Evolutionary conservation across 2,329 filamentous ascomycete genomes (phyloP), one percentile per base, ranked within the genome.

Genomic region (Aphanocladium album): DNA sequence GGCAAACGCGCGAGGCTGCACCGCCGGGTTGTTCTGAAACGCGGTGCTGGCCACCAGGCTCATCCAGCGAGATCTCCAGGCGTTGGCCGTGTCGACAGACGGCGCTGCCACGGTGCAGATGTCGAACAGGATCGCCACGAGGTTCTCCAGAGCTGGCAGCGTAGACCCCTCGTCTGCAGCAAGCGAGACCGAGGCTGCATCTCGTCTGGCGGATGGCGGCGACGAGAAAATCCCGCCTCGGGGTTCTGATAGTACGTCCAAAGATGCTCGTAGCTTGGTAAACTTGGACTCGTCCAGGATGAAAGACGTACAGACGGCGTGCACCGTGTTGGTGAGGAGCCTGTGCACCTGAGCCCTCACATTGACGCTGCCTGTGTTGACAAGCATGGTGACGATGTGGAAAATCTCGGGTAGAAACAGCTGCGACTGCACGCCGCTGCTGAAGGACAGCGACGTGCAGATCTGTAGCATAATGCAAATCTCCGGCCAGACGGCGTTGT

Each of bases 1-100:
- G 2, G 85, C 82, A 66, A 89, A 89, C 1, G 87, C 87, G 21
- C 85, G 78, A 6, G 87, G 86, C 64, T 89, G 87, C 60, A 89
- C 87, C 2, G 87, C 86, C 9, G 86, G 87, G 67, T 89, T 89
- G 68, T 86, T 89, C 68, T 89, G 87, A 69, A 89, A 89, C 0
- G 87, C 87, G 11, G 86, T 89, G 68, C 87, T 89, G 17, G 87
- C 86, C 43, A 89, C 86, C 23, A 89, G 75, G 66, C 86, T 88
- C 87, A 89, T 89, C 87, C 87, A 89, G 21, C 87, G 81, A 21
- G 87, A 86, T 27, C 87, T 82, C 87, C 87, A 89, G 17, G 83
- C 81, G 67, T 89, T 89, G 23, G 85, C 82, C 67, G 87, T 77
- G 65, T 89, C 85, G 9, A 84, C 74, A 0, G 85, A 85, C 12